Evolutionary conservation across 441 rosid species (phyloP).

Genomic region (Pelargonium australe): DNA sequence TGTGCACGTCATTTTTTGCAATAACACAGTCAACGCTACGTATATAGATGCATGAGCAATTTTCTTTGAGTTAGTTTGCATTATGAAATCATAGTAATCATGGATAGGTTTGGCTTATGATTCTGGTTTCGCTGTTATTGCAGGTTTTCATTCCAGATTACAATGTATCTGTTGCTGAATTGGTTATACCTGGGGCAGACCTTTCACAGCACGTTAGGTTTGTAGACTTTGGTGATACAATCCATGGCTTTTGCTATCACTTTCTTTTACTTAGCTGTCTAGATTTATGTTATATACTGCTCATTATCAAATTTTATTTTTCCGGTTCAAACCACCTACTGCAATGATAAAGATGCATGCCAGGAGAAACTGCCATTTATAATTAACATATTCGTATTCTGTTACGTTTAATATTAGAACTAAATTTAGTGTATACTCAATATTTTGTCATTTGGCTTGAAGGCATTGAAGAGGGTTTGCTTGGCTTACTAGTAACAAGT

Average conservation of each 20-base stretch:
- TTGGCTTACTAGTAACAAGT: background rate
- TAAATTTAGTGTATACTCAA: background rate
- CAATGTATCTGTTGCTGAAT: conserved; percentile 22
- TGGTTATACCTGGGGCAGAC: conserved; percentile 20
- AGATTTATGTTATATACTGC: background rate
- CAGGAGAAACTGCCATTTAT: too few relatives aligned
- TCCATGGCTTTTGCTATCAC: background rate
- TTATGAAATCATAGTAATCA: background rate
- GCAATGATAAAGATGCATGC: too few relatives aligned
- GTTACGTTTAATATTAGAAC: background rate
- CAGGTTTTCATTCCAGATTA: conserved; percentile 21
- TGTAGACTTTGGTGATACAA: conserved; percentile 1
- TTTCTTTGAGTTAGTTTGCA: conserved; percentile 1
- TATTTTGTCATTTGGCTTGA: background rate
- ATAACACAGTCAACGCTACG: background rate
- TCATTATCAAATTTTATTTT: background rate
- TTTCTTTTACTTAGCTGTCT: conserved; percentile 5
- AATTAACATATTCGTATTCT: too few relatives aligned
- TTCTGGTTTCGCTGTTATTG: background rate
- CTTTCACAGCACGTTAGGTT: conserved; percentile 21
- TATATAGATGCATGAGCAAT: background rate
- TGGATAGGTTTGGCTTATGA: background rate
- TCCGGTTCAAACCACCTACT: background rate
- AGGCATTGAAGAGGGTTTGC: background rate
- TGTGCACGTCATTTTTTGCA: background rate